Evolutionary conservation across 1,284 basidiomycete species (phyloP), one percentile per base, ranked within the genome.

Genomic region (Fomitopsis schrenkii): DNA sequence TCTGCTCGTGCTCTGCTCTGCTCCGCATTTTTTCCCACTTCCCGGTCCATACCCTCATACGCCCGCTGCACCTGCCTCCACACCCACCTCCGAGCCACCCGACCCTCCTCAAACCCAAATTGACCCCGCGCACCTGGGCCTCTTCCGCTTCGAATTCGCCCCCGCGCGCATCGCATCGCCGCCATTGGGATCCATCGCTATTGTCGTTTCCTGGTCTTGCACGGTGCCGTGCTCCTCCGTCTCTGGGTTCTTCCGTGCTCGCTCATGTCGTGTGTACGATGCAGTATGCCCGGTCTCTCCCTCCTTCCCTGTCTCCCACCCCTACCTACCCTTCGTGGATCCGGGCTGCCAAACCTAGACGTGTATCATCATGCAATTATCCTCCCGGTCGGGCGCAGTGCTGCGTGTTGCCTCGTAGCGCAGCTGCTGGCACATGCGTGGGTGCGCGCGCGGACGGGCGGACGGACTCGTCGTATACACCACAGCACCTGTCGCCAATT

Each of bases 351-450:
- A 35, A 40, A 22, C 59, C 40, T 61, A 61, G 59, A 61, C 54
- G 59, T 61, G 59, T 61, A 61, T 61, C 33, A 60, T 10, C 59
- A 60, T 40, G 36, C 48, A 52, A 30, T 55, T 19, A 50, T 50
- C 28, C 48, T 28, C 45, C 30, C 48, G 28, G 9, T 10, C 10
- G 35, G 35, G 35, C 35, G 35, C 35, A 10, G 10, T 5, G 35
- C 10, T 10, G 35, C 35, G 35, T 36, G 35, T 36, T 8, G 46
- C 46, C 10, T 26, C 6, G 17, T 53, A 36, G n/a, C 50, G 50
- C 5, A 10, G 35, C 35, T 53, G n/a, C 17, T 7, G 22, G n/a
- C n/a, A n/a, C n/a, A 48, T 2, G 5, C 7, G 10, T 30, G 33
- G 14, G 10, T 53, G 35, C 50, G 50, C n/a, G n/a, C 33, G 30